Percentiles rank a stretch among this genome's conserved stretches.
Evolutionary conservation across 2,329 filamentous ascomycete genomes (phyloP).

Genomic region (Alternaria sp.): DNA sequence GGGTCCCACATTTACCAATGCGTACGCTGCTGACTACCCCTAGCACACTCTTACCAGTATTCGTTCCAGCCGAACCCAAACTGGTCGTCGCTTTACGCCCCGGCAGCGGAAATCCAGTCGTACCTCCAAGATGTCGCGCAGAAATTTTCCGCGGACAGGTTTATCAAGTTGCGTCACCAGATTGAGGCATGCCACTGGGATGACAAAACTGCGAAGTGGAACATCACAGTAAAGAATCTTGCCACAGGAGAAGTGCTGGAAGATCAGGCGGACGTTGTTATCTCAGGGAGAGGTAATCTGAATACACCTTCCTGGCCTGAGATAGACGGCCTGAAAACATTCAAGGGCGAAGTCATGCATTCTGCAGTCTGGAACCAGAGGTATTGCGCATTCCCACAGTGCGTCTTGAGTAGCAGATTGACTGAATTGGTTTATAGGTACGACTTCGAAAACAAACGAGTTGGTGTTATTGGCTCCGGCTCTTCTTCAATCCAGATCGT

Average conservation of each 20-base stretch:
- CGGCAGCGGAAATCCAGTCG: slow-evolving; percentile 49
- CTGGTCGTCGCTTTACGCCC: slow-evolving; percentile 54
- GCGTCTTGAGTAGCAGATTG: background rate
- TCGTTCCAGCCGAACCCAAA: slow-evolving; percentile 54
- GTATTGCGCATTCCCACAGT: slow-evolving; percentile 18
- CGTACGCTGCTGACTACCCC: slow-evolving; percentile 2
- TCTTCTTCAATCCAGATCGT: slow-evolving; percentile 54
- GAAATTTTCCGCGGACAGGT: slow-evolving; percentile 50
- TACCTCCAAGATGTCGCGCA: slow-evolving; percentile 47
- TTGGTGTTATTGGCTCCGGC: slow-evolving; percentile 48
- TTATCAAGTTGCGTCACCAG: slow-evolving; percentile 49
- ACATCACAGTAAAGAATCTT: slow-evolving; percentile 46
- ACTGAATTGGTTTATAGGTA: slow-evolving; percentile 29
- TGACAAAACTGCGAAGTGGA: slow-evolving; percentile 46
- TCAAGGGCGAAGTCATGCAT: slow-evolving; percentile 48
- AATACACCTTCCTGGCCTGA: slow-evolving; percentile 46
- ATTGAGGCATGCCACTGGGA: slow-evolving; percentile 47
- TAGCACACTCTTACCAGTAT: slow-evolving; percentile 55
- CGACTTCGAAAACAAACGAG: slow-evolving; percentile 43
- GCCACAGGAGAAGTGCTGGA: slow-evolving; percentile 34
- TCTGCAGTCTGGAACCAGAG: slow-evolving; percentile 46
- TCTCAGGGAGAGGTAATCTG: slow-evolving; percentile 44
- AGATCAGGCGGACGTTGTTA: slow-evolving; percentile 41
- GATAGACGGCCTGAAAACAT: slow-evolving; percentile 42
- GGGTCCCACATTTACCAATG: background rate